Conservation (phyloP, 345 rosid genomes). For the Carallia brachiata region DNA sequence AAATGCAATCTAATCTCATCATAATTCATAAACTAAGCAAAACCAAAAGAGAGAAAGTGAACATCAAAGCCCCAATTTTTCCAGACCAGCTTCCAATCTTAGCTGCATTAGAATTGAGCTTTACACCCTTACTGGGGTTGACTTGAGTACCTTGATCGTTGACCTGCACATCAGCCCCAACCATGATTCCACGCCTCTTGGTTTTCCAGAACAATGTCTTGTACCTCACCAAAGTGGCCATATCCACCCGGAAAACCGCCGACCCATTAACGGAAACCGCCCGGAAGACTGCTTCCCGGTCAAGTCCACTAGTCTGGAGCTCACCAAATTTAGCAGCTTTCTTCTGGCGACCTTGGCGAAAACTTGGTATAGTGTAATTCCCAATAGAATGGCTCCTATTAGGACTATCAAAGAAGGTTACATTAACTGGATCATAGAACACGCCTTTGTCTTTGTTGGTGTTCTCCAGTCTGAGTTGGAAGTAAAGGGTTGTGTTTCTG, state of each 20-base stretch:
- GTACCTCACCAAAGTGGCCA: constrained; percentile 62
- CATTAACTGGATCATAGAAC: constrained; percentile 52
- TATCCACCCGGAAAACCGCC: constrained; percentile 53
- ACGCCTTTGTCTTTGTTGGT: constrained; percentile 72
- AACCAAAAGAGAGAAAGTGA: constrained; percentile 20
- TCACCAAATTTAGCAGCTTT: constrained; percentile 44
- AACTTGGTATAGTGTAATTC: constrained; percentile 30
- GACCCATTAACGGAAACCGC: constrained; percentile 37
- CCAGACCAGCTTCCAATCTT: constrained; percentile 16
- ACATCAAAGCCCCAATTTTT: constrained; percentile 7
- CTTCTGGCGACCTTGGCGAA: constrained; percentile 67
- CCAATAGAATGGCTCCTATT: constrained; percentile 12
- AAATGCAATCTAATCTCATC: background rate
- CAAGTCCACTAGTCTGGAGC: background rate
- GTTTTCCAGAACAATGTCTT: constrained; percentile 63
- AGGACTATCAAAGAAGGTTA: constrained; percentile 34
- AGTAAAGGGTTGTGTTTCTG: constrained; percentile 37
- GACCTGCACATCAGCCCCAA: constrained; percentile 52
- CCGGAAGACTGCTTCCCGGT: constrained; percentile 28
- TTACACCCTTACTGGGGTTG: constrained; percentile 28
- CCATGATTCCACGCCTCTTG: constrained; percentile 40
- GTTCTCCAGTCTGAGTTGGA: constrained; percentile 50
- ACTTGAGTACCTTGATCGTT: constrained; percentile 33
- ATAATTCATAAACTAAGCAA: constrained; percentile 19
- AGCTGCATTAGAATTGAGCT: constrained; percentile 43